Evolutionary conservation across 2,329 filamentous ascomycete species (phyloP), one percentile per base, ranked within the genome.

Genomic region (Epichloe gansuensis): DNA sequence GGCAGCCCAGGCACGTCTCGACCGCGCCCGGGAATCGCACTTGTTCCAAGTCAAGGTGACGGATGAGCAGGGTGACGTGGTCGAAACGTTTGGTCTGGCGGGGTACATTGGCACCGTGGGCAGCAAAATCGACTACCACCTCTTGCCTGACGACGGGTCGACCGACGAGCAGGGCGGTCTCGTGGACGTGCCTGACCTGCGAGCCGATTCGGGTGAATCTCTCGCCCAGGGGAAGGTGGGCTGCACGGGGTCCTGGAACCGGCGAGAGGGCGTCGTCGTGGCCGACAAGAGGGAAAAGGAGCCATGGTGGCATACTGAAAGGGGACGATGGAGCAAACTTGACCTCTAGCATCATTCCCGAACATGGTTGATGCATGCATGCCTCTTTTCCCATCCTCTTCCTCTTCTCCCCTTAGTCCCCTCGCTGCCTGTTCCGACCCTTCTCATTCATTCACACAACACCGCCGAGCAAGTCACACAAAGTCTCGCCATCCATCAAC

Each of bases 1-100:
- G 6, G 76, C 79, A 15, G 85, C 85, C 0, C 85, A 89, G 62
- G 67, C 74, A 0, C 75, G 85, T 1, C 74, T 87, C 23, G 77
- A 85, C 39, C 71, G 74, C 21, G 80, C 81, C 0, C 71, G 74
- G 23, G 67, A 68, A 25, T 60, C 67, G 1, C 79, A 80, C 1
- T 71, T 74, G 15, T 82, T 82, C 61, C 71, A 72, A 7, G 72
- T 88, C 38, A 75, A 79, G 11, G 74, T 89, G 2, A 63, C 71
- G 2, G 72, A 76, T 54, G 76, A 80, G 54, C 64, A 74, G 13
- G 78, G 78, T 1, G 64, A 66, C 1, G 58, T 80, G 1, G 63
- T 72, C 1, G 74, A 82, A 34, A 71, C 73, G 2, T 78, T 76
- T 49, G 73, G 72, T 4, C 66, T 87, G 17, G 80, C 74, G 0